These are phyloP conservation scores for Calonectria fujianensis DNA, from an alignment of 2,329 filamentous ascomycete species.

Conservation along the genomic window DNA sequence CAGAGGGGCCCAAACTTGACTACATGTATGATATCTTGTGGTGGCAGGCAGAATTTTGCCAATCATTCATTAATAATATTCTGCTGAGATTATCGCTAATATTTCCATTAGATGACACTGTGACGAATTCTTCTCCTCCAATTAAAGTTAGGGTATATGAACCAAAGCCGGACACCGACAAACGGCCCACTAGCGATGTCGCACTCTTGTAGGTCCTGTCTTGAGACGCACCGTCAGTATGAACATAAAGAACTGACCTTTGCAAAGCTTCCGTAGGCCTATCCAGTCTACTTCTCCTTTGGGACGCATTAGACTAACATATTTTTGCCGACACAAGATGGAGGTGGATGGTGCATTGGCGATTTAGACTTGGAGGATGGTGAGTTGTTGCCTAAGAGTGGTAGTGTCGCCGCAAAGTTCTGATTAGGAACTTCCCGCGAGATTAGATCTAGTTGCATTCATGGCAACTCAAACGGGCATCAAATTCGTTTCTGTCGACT, in stretches of 20 bases:
- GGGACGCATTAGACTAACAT: not conserved
- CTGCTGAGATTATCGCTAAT: not conserved
- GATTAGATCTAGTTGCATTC: not conserved
- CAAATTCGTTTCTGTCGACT: constrained; percentile 11
- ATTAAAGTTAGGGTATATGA: constrained; percentile 3
- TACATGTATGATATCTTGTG: not conserved
- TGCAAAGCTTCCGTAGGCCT: not conserved
- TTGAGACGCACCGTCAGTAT: not conserved
- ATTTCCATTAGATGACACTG: not conserved
- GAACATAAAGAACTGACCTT: not conserved
- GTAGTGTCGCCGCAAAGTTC: not conserved
- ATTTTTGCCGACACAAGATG: not conserved
- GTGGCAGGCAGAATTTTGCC: no score
- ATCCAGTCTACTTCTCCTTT: no score
- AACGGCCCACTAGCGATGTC: not conserved
- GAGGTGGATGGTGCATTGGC: constrained; percentile 4
- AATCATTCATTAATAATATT: not conserved
- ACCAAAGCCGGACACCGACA: not conserved
- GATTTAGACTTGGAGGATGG: constrained; percentile 2
- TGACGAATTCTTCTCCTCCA: not conserved
- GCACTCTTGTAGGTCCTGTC: constrained; percentile 5
- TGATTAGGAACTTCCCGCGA: not conserved
- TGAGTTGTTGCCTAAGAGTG: not conserved
- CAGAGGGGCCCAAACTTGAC: not conserved
- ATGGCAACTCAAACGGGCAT: not conserved